These are phyloP conservation scores for Globisporangium alternatum DNA, from an alignment of 352 stramenopile genomes.

Conservation along the genomic window DNA sequence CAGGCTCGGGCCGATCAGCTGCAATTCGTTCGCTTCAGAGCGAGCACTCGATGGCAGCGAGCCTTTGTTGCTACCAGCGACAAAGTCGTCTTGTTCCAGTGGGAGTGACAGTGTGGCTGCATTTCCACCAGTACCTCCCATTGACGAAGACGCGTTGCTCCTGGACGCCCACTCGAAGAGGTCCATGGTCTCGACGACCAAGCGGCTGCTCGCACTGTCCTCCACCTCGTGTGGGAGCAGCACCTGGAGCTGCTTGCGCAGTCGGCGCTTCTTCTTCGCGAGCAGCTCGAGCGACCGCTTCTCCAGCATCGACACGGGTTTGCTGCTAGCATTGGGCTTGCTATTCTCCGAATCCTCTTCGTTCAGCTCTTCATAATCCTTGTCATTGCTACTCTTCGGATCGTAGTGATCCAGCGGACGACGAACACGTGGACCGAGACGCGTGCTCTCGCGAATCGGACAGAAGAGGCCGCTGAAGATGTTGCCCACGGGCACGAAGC, in stretches of 20 bases:
- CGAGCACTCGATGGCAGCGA: background rate
- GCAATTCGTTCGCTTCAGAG: background rate
- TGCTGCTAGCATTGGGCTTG: conserved; percentile 5
- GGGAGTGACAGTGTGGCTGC: background rate
- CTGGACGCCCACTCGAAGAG: conserved; percentile 69
- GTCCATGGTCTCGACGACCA: conserved; percentile 55
- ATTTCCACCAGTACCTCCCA: no score
- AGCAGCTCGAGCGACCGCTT: conserved; percentile 53
- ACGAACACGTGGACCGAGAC: conserved; percentile 46
- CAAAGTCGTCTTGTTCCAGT: background rate
- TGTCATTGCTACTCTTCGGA: background rate
- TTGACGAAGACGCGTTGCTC: background rate
- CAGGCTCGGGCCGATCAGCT: background rate
- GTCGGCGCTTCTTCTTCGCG: conserved; percentile 51
- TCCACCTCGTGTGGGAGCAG: conserved; percentile 68
- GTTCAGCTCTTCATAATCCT: background rate
- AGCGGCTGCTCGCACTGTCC: conserved; percentile 36
- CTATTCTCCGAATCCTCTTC: conserved; percentile 15
- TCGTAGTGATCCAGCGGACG: conserved; percentile 50
- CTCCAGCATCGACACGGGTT: conserved; percentile 42
- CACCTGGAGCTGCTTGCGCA: conserved; percentile 66
- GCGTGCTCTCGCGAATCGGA: conserved; percentile 72
- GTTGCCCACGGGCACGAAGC: conserved; percentile 88
- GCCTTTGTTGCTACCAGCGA: background rate
- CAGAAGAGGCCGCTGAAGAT: conserved; percentile 92